phyloP scores from a whole-genome alignment of 164 flowering plant genomes.

The Liriodendron chinense region DNA sequence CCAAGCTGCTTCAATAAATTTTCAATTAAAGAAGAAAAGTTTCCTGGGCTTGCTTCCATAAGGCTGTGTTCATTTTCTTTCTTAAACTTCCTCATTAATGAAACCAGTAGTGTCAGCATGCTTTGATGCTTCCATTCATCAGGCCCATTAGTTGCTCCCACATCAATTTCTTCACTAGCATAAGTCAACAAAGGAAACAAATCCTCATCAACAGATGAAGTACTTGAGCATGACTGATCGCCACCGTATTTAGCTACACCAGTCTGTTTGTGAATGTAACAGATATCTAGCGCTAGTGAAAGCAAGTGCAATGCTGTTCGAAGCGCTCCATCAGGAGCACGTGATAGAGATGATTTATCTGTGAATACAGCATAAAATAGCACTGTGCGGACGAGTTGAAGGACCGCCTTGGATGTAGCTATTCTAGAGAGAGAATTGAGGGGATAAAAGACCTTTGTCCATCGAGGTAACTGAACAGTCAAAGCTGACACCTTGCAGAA shows the following conservation, averaged over 20 bases:
- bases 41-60: conserved; percentile 53
- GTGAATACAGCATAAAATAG: conserved; percentile 66
- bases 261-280: conserved; percentile 19
- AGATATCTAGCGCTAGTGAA: conserved; percentile 71
- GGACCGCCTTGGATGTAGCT: conserved; percentile 59
- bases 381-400: conserved; percentile 71
- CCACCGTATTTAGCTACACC: neutral
- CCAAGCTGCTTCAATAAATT: conserved; percentile 63
- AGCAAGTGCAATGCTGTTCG: conserved; percentile 81
- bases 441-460: conserved; percentile 79
- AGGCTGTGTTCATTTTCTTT: conserved; percentile 32
- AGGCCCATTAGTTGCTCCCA: conserved; percentile 23
- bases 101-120: conserved; percentile 76
- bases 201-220: conserved; percentile 23
- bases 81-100: conserved; percentile 61
- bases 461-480: conserved; percentile 74
- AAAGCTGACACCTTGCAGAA: conserved; percentile 74
- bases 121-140: conserved; percentile 42
- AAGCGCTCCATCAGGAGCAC: conserved; percentile 86
- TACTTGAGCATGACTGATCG: conserved; percentile 9
- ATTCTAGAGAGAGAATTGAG: conserved; percentile 60
- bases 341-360: conserved; percentile 49
- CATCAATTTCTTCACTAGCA: conserved; percentile 56
- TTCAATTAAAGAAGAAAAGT: conserved; percentile 57
- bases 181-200: conserved; percentile 51